Conservation (phyloP, 805 yeast species). For the Kazachstania viticola region DNA sequence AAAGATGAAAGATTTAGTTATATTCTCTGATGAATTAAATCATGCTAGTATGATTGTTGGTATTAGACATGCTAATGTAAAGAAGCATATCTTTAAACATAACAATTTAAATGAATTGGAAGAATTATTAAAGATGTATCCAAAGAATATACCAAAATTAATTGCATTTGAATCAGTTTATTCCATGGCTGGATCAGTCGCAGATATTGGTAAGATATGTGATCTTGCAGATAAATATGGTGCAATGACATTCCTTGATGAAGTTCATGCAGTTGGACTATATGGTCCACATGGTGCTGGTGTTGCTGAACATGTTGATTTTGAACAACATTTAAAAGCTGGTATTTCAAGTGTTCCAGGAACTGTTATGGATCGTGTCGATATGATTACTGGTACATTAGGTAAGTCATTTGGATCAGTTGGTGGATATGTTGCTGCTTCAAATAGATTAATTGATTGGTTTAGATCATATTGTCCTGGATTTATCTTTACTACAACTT, state of each 20-base stretch:
- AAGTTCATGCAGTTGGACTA: slow-evolving; percentile 98
- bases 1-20: slow-evolving; percentile 78
- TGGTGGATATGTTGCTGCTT: slow-evolving; percentile 96
- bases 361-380: slow-evolving; percentile 80
- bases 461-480: slow-evolving; percentile 94
- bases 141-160: slow-evolving; percentile 80
- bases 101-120: slow-evolving; percentile 82
- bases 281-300: slow-evolving; percentile 99
- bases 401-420: slow-evolving; percentile 96
- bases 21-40: slow-evolving; percentile 84
- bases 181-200: slow-evolving; percentile 96
- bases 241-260: slow-evolving; percentile 92
- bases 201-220: slow-evolving; percentile 86
- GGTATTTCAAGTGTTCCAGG: slow-evolving; percentile 41
- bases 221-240: slow-evolving; percentile 96
- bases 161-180: slow-evolving; percentile 96
- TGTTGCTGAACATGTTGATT: slow-evolving; percentile 93
- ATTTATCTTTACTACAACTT: slow-evolving; percentile 89
- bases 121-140: slow-evolving; percentile 61
- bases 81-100: slow-evolving; percentile 85
- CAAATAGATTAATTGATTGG: slow-evolving; percentile 80
- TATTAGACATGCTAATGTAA: slow-evolving; percentile 77
- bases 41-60: slow-evolving; percentile 99
- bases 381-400: slow-evolving; percentile 92
- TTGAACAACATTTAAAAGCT: slow-evolving; percentile 61